A percentile compares a stretch with the other conserved stretches of the same genome.
phyloP scores from a whole-genome alignment of 257 asterid genomes.

The Solanum bulbocastanum region DNA sequence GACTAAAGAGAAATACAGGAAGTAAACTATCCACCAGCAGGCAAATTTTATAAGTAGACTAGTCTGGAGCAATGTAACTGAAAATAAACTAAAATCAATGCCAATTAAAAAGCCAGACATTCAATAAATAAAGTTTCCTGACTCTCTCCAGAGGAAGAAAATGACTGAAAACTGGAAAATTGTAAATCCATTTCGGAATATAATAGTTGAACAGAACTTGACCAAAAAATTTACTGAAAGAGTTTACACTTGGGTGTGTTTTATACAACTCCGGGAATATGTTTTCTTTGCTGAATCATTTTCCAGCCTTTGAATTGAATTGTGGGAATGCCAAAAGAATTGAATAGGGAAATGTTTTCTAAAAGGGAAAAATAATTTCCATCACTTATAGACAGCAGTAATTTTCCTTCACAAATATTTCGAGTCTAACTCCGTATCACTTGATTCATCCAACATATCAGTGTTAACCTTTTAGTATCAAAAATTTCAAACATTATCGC shows the following conservation, averaged over 20 bases:
- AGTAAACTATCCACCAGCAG: not conserved
- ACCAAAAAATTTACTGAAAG: too few relatives aligned
- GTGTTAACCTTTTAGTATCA: not conserved
- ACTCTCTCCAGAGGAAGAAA: not conserved
- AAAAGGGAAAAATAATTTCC: not conserved
- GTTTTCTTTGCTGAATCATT: not conserved
- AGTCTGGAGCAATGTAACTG: not conserved
- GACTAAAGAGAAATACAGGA: not conserved
- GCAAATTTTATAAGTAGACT: not conserved
- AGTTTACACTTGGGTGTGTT: not conserved
- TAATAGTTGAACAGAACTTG: not conserved
- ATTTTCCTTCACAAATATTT: not conserved
- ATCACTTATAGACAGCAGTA: not conserved
- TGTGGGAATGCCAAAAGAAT: not conserved
- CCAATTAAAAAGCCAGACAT: not conserved
- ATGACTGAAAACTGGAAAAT: not conserved
- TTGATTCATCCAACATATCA: not conserved
- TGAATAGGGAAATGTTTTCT: not conserved
- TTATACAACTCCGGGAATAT: not conserved
- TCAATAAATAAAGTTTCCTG: too few relatives aligned
- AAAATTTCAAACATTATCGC: not conserved
- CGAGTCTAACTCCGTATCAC: not conserved
- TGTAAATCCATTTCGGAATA: not conserved
- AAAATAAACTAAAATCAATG: not conserved
- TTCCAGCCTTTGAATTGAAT: not conserved